phyloP scores from a whole-genome alignment of 225 moss, liverwort and hornwort genomes.

The Straminergon stramineum region DNA sequence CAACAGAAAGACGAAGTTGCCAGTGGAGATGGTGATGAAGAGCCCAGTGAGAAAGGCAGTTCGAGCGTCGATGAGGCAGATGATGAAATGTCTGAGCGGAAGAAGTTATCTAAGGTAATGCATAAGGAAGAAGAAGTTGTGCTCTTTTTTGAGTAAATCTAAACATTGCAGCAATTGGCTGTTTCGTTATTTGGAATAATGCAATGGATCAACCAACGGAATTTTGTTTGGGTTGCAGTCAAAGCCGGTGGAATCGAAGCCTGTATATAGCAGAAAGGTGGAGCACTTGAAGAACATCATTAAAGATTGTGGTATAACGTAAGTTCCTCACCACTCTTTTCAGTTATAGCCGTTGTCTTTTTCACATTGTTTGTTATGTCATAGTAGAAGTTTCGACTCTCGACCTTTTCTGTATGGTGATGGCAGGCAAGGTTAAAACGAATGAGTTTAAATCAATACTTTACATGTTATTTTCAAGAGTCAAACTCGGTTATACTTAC shows the following conservation, averaged over 20 bases:
- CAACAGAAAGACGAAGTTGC: conserved; percentile 18
- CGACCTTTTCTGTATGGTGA: background rate
- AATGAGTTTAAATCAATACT: background rate
- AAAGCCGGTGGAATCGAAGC: conserved; percentile 58
- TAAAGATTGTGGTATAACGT: conserved; percentile 80
- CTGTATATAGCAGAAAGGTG: conserved; percentile 56
- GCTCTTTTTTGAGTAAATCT: background rate
- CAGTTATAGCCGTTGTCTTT: background rate
- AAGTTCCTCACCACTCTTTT: background rate
- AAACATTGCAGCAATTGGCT: background rate
- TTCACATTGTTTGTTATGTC: background rate
- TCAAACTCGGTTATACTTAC: background rate
- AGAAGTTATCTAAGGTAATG: conserved; percentile 31
- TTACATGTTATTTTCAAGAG: background rate
- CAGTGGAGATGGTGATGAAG: background rate
- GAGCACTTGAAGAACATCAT: conserved; percentile 65
- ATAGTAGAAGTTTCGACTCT: background rate
- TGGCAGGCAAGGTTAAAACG: background rate
- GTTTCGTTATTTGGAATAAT: background rate
- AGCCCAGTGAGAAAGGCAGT: conserved; percentile 11
- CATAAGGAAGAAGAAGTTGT: background rate
- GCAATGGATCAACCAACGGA: background rate
- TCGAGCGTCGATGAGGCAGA: conserved; percentile 16
- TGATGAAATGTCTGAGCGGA: conserved; percentile 23
- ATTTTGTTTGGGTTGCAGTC: conserved; percentile 4